Conservation (phyloP, 805 yeast genomes). For the Kuraishia capsulata region DNA sequence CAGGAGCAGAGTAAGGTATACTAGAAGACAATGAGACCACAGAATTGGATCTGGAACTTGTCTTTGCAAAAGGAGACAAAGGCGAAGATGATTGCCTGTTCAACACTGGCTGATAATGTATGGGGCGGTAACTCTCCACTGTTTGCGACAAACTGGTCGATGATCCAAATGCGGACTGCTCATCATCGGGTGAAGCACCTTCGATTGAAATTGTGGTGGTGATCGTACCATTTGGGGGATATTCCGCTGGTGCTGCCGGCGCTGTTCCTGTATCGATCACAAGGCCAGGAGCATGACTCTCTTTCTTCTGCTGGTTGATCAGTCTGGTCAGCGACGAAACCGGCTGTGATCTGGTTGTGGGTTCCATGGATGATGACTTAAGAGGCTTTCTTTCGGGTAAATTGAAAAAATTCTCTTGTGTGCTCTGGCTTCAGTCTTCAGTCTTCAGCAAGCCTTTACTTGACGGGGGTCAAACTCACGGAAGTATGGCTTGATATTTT, state of each 20-base stretch:
- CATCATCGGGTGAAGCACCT: constrained; percentile 22
- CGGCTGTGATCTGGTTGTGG: constrained; percentile 1
- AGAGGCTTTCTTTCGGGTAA: too few species aligned
- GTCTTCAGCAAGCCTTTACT: too few species aligned
- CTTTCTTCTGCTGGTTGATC: constrained; percentile 18
- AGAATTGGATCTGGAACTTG: constrained; percentile 12
- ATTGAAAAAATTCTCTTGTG: too few species aligned
- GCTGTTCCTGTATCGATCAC: not conserved
- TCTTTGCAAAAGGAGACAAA: not conserved
- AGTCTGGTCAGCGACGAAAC: constrained; percentile 24
- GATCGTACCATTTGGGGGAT: constrained; percentile 11
- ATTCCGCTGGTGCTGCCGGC: not conserved
- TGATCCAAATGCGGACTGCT: constrained; percentile 1
- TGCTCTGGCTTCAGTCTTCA: too few species aligned
- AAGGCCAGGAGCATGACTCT: constrained; percentile 7
- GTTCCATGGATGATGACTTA: too few species aligned
- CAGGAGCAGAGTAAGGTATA: constrained; percentile 69
- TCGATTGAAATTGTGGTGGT: constrained; percentile 24
- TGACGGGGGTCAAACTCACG: too few species aligned
- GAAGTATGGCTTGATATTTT: too few species aligned
- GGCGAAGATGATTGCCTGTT: not conserved
- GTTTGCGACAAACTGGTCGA: too few species aligned
- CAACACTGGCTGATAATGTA: not conserved
- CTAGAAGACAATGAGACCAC: constrained; percentile 41
- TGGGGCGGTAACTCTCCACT: too few species aligned